Conservation (phyloP, 805 yeast species). For the Ogataea degrootiae region DNA sequence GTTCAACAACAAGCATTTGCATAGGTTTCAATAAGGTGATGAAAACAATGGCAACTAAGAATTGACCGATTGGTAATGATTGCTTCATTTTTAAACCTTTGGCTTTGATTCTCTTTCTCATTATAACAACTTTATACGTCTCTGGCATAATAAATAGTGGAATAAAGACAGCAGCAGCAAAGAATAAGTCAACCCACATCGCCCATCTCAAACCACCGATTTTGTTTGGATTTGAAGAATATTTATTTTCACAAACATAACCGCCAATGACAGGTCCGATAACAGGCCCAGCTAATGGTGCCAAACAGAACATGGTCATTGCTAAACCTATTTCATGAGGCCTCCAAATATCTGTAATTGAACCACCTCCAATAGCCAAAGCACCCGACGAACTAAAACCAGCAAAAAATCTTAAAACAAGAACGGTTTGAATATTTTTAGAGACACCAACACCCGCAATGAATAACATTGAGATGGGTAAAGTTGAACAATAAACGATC, state of each 20-base stretch:
- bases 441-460: conserved; percentile 72
- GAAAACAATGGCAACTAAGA: conserved; percentile 41
- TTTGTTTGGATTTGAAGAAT: conserved; percentile 8
- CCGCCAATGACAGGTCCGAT: conserved; percentile 74
- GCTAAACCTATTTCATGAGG: conserved; percentile 64
- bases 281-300: conserved; percentile 79
- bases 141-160: conserved; percentile 50
- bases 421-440: conserved; percentile 51
- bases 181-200: conserved; percentile 66
- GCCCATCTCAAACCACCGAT: conserved; percentile 62
- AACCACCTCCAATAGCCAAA: conserved; percentile 80
- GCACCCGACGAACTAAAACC: conserved; percentile 81
- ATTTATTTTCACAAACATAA: conserved; percentile 53
- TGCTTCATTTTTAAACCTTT: conserved; percentile 49
- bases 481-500: conserved; percentile 51
- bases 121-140: conserved; percentile 67
- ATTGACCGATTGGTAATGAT: conserved; percentile 30
- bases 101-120: conserved; percentile 54
- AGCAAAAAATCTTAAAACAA: conserved; percentile 68
- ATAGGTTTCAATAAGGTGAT: conserved; percentile 58
- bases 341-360: conserved; percentile 72
- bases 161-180: conserved; percentile 52
- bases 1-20: conserved; percentile 67
- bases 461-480: conserved; percentile 66
- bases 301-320: conserved; percentile 72